Evolutionary conservation across 208 protist species (phyloP), one percentile per base, ranked within the genome.

Genomic region (Wallacemonas sp.): DNA sequence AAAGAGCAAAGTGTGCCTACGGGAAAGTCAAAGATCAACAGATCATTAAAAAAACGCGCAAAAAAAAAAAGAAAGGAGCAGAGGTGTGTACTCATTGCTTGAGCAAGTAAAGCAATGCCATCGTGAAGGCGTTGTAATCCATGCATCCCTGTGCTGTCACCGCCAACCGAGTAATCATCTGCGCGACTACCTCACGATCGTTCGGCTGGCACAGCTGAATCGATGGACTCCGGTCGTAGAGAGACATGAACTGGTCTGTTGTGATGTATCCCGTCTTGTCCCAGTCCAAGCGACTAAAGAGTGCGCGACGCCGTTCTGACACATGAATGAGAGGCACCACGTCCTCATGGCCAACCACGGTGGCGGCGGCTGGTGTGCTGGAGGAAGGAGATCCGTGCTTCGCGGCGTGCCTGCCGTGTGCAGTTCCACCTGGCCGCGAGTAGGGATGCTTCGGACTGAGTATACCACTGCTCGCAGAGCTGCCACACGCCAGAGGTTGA

Each of bases 191-290:
- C 6, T 11, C 58, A 5, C 31, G 22, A 8, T 47, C 66, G 68
- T 42, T 68, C 53, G 33, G 30, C 63, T 68, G 62, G 24, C 66
- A 38, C 46, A 75, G 21, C 39, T 82, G 71, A 39, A 82, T 44
- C 15, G 62, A 60, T 12, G 70, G 70, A 41, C 76, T 82, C 17
- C 71, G 59, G 17, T 58, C 33, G 49, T 74, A 76, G 28, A 82
- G 42, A 1, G 42, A 61, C 21, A 77, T 26, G 1, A 82, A 45
- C 17, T 73, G 71, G 17, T 36, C 58, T 33, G 30, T 38, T 31
- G 42, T 66, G 28, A 81, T 24, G 24, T 38, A 24, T 26, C 61
- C 61, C 22, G 27, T 36, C 14, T 27, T 38, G 14, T 56, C 49
- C 11, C 2, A 24, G 36, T 75, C 59, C 51, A 82, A 42, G 1